These are phyloP conservation scores for Botrytis byssoidea DNA, from an alignment of 2,329 filamentous ascomycete genomes.

Conservation along the genomic window DNA sequence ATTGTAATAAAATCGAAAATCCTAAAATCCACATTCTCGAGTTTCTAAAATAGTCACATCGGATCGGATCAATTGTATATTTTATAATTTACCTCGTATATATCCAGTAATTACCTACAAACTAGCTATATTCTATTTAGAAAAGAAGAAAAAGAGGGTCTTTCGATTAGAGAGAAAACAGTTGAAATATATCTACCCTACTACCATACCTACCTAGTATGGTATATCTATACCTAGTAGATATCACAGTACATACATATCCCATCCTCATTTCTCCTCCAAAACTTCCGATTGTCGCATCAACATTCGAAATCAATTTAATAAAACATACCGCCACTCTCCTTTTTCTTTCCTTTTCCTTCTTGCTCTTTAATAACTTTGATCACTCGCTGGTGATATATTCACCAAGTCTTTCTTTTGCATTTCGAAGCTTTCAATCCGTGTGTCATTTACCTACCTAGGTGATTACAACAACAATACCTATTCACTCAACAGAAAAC, in stretches of 20 bases:
- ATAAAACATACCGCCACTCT: constrained; percentile 14
- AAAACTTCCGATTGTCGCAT: neutral
- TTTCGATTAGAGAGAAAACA: neutral
- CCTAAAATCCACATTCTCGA: neutral
- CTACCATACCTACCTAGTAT: neutral
- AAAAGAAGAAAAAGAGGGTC: neutral
- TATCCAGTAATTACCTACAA: too few relatives aligned
- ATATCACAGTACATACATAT: neutral
- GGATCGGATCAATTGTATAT: neutral
- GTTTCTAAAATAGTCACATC: neutral
- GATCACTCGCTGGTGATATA: neutral
- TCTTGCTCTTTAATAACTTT: neutral
- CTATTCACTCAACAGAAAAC: neutral
- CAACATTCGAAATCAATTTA: neutral
- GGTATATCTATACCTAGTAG: neutral
- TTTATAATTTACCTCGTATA: neutral
- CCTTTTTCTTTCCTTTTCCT: neutral
- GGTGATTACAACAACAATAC: neutral
- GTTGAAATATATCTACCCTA: neutral
- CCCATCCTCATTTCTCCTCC: neutral
- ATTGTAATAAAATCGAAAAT: neutral
- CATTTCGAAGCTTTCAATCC: neutral
- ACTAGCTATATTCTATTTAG: too few relatives aligned
- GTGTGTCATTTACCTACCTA: neutral
- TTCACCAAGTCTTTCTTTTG: neutral